Conservation (phyloP, 2,329 filamentous ascomycete genomes). For the Apiospora hydei region DNA sequence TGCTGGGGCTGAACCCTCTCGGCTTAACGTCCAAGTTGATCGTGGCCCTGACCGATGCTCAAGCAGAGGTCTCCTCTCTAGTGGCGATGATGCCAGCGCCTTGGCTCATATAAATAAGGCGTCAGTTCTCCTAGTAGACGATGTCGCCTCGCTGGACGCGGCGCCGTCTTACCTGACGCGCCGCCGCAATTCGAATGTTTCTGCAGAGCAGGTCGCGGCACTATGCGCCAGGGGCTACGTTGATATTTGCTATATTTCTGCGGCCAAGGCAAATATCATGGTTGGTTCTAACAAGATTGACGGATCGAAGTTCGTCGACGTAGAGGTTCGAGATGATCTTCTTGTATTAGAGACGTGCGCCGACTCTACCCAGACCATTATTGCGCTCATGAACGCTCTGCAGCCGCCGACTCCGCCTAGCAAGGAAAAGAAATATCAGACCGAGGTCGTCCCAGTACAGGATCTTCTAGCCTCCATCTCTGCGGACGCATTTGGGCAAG, state of each 20-base stretch:
- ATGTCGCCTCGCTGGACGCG: constrained; percentile 58
- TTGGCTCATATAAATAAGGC: constrained; percentile 78
- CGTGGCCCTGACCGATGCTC: constrained; percentile 80
- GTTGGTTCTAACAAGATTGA: constrained; percentile 63
- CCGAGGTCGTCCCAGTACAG: constrained; percentile 83
- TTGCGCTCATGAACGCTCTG: constrained; percentile 79
- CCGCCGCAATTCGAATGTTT: constrained; percentile 46
- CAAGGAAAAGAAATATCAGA: constrained; percentile 85
- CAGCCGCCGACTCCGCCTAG: constrained; percentile 84
- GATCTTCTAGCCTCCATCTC: constrained; percentile 91
- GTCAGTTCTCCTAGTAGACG: constrained; percentile 83
- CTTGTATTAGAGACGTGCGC: constrained; percentile 94
- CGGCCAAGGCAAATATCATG: constrained; percentile 73
- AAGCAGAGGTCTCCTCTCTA: constrained; percentile 73
- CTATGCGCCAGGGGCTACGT: constrained; percentile 78
- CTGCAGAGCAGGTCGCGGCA: constrained; percentile 60
- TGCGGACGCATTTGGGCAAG: constrained; percentile 77
- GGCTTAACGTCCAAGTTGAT: constrained; percentile 77
- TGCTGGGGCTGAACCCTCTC: constrained; percentile 84
- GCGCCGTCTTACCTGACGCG: constrained; percentile 49
- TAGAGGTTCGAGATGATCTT: constrained; percentile 85
- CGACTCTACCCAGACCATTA: constrained; percentile 93
- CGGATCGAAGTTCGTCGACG: constrained; percentile 72
- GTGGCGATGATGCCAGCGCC: constrained; percentile 68
- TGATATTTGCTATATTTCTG: constrained; percentile 85